Base-by-base conservation (phyloP, 495 filamentous ascomycete species). In the Trichoderma virens region DNA sequence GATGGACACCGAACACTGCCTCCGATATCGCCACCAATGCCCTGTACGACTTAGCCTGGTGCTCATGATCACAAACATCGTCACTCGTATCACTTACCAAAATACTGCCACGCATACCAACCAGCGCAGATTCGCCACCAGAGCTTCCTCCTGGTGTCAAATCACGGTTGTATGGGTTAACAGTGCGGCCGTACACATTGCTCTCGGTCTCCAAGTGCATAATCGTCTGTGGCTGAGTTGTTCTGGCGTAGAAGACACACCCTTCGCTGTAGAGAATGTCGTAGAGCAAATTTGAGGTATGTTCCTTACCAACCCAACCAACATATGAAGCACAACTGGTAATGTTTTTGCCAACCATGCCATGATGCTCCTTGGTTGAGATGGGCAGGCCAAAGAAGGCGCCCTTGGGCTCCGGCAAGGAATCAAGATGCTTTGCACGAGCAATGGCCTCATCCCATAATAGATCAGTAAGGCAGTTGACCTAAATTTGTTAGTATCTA, bases 181-280 rank as follows among this genome's bases (percentile, higher is more conserved):
- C 72, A 0, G 83, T 86, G 4, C 83, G 76, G 8, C 88, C 87
- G 64, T 89, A 85, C 34, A 91, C 71, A 68, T 90, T 88, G 72
- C 88, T 90, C 28, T 80, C 73, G 0, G 82, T 76, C 62, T 85
- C 82, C 3, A 75, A 71, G n/a, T 78, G 72, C 71, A 86, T 77
- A 27, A 85, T 70, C 0, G 78, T 81, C 65, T 86, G 83, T 11
- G 85, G 85, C 14, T 85, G 63, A 59, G 79, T 85, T n/a, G 88
- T 88, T 70, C 96, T 96, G 18, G 90, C 89, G 74, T 92, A 95
- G 18, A 91, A 90, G 5, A 96, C 82, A 13, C 91, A 92, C n/a
- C 88, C 88, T 28, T 90, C 90, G 70, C 88, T 86, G 68, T 90
- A 87, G 30, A 96, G 73, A 1, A 96, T 68, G 61, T 78, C 63